Conservation (phyloP, 495 filamentous ascomycete genomes). For the Cetradonia linearis region DNA sequence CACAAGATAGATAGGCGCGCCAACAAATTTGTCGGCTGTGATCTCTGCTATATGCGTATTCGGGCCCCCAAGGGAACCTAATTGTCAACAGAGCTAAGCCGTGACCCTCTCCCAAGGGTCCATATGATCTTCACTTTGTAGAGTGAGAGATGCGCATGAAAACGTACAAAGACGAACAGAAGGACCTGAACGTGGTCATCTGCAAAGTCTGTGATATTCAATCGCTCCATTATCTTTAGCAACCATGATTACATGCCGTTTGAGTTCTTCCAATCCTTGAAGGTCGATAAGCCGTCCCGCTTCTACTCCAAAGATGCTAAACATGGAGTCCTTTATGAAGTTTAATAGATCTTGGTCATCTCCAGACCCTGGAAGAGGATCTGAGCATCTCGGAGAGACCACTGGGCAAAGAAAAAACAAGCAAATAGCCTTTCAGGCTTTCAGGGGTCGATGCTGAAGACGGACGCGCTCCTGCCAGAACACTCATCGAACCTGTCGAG, state of each 20-base stretch:
- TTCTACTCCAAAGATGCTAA: neutral
- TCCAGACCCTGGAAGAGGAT: neutral
- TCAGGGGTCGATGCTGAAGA: neutral
- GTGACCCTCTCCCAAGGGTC: neutral
- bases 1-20: constrained; percentile 21
- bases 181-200: neutral
- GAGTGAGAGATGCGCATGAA: too few species aligned
- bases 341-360: neutral
- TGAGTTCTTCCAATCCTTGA: too few species aligned
- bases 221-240: neutral
- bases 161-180: neutral
- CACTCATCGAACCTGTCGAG: neutral
- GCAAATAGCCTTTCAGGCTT: neutral
- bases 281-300: neutral
- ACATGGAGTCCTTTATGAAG: neutral
- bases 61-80: neutral
- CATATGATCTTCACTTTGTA: neutral
- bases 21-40: constrained; percentile 14
- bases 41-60: neutral
- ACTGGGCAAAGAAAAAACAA: too few species aligned
- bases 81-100: too few species aligned
- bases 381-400: neutral
- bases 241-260: neutral
- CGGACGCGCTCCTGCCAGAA: constrained; percentile 1
- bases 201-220: neutral